A percentile compares a stretch with the other conserved stretches of the same genome.
Evolutionary conservation across 2,329 filamentous ascomycete genomes (phyloP).

Genomic region (Trichoderma sp.): DNA sequence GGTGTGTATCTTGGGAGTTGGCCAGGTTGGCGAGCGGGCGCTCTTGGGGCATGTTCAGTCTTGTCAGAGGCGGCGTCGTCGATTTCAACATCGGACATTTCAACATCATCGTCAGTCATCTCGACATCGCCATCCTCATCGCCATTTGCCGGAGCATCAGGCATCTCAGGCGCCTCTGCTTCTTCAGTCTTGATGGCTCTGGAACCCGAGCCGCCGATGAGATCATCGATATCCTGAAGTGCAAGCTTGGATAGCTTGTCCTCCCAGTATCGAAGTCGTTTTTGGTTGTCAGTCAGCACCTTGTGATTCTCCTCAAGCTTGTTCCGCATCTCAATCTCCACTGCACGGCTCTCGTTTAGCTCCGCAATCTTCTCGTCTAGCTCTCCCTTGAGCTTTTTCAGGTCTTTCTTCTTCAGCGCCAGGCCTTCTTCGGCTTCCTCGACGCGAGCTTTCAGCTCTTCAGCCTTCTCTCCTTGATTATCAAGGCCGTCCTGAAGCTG

Average conservation of each 20-base stretch:
- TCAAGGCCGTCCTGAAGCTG: conserved; percentile 75
- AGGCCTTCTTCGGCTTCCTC: conserved; percentile 81
- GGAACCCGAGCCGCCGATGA: conserved; percentile 44
- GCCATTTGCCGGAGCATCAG: background rate
- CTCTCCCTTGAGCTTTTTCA: conserved; percentile 76
- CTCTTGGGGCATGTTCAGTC: conserved; percentile 29
- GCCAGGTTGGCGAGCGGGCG: conserved; percentile 40
- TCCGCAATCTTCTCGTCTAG: conserved; percentile 83
- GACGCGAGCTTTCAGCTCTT: conserved; percentile 68
- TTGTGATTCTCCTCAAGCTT: conserved; percentile 97
- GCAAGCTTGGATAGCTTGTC: conserved; percentile 83
- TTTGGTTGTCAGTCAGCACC: conserved; percentile 79
- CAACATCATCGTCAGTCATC: conserved; percentile 36
- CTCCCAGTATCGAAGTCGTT: conserved; percentile 79
- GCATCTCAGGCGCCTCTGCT: conserved; percentile 23
- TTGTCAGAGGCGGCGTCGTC: conserved; percentile 25
- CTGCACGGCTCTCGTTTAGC: conserved; percentile 81
- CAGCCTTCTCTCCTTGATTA: conserved; percentile 72
- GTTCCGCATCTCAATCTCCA: conserved; percentile 97
- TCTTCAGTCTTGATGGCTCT: conserved; percentile 31
- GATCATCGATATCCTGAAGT: conserved; percentile 76
- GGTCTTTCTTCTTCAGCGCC: conserved; percentile 74
- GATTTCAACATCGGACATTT: conserved; percentile 33
- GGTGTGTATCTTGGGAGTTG: conserved; percentile 76
- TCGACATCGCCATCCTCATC: conserved; percentile 35